Evolutionary conservation across 305 asterid species (phyloP).

Genomic region (Solanum hybrid): DNA sequence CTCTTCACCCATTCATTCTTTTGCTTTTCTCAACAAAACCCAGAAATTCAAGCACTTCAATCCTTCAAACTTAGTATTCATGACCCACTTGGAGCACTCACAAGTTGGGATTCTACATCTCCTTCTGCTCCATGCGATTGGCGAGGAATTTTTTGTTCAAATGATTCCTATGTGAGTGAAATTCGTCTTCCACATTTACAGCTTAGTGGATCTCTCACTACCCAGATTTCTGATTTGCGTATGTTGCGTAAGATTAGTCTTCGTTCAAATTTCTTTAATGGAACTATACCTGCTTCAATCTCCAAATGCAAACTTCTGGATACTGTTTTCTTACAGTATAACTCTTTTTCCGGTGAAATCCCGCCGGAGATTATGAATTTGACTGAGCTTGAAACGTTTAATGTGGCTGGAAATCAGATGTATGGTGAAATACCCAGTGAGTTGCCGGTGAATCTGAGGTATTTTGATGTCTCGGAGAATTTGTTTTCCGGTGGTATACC

Average conservation of each 20-base stretch:
- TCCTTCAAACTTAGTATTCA: slow-evolving; percentile 29
- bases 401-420: slow-evolving; percentile 39
- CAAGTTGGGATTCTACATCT: slow-evolving; percentile 37
- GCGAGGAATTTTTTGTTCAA: slow-evolving; percentile 42
- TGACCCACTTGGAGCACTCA: slow-evolving; percentile 54
- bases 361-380: slow-evolving; percentile 36
- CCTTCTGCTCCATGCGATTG: slow-evolving; percentile 68
- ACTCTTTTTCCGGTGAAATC: slow-evolving; percentile 36
- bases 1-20: not conserved
- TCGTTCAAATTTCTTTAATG: slow-evolving; percentile 43
- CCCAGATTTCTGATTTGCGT: slow-evolving; percentile 35
- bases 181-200: slow-evolving; percentile 45
- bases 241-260: slow-evolving; percentile 54
- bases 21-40: not conserved
- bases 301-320: slow-evolving; percentile 32
- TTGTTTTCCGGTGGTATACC: slow-evolving; percentile 42
- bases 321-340: slow-evolving; percentile 38
- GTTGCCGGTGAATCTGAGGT: slow-evolving; percentile 30
- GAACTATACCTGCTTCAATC: slow-evolving; percentile 39
- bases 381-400: slow-evolving; percentile 29
- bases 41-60: slow-evolving; percentile 43
- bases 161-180: slow-evolving; percentile 28
- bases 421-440: slow-evolving; percentile 42
- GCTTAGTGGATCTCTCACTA: slow-evolving; percentile 36
- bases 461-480: slow-evolving; percentile 51